Evolutionary conservation across 2,329 filamentous ascomycete species (phyloP), one percentile per base, ranked within the genome.

Genomic region (Coniella lustricola): DNA sequence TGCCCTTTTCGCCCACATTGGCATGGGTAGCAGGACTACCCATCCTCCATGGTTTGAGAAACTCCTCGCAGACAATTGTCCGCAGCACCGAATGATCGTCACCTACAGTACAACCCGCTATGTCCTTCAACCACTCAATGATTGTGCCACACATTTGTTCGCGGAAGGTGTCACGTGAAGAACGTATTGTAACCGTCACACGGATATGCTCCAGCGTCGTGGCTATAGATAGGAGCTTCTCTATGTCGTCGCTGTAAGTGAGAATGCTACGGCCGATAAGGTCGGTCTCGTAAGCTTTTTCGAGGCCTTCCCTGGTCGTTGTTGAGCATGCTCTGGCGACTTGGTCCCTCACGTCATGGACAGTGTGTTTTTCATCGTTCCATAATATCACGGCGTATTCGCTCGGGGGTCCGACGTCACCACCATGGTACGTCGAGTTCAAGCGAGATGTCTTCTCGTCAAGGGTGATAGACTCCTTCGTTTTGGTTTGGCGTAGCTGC

Each of bases 71-170:
- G 34, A 98, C 81, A 7, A 85, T 82, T 44, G 81, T 83, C 33
- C 90, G 80, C 37, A 98, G 72, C 16, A 97, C 81, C 51, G 87
- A 75, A 53, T 82, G 79, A 60, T 98, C 89, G 29, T 81, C 74
- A 1, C 88, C 89, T 40, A 95, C 86, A 46, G 82, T 85, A 65
- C 90, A 96, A 25, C 90, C 90, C 7, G 90, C 81, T 59, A 98
- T 94, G 65, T 98, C 94, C 45, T 84, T 79, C 17, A 98, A 76
- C 94, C 94, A 98, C 59, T 96, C 90, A 46, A 98, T 85, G 53
- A 98, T 91, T 14, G 90, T 89, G n/a, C 87, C 90, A 59, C 90
- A 96, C 94, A 98, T 98, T 64, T 97, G 87, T 64, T 98, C 93
- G 51, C 93, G 80, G 68, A 97, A 98, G 0, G 90, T 97, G 67